Evolutionary conservation across 257 asterid species (phyloP).

Genomic region (Coffea canephora): DNA sequence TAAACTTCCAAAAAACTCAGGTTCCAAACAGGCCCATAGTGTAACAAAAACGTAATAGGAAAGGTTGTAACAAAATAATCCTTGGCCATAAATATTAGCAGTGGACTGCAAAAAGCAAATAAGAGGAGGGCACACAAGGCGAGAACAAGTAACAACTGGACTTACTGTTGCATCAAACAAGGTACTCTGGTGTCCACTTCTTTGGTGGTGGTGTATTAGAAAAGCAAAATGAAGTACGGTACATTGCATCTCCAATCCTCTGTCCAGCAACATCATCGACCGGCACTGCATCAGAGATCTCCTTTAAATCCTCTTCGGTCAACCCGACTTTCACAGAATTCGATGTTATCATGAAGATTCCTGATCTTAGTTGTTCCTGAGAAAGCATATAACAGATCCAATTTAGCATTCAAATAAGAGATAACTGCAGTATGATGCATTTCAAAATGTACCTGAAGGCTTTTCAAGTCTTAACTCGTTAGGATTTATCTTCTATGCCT

Average conservation of each 20-base stretch:
- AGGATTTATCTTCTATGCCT: too few relatives aligned
- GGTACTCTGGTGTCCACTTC: constrained; percentile 4
- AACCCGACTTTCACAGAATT: constrained; percentile 52
- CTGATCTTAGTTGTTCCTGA: constrained; percentile 61
- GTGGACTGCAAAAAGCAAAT: too few relatives aligned
- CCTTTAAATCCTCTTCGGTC: constrained; percentile 42
- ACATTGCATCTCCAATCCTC: constrained; percentile 22
- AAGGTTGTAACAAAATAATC: too few relatives aligned
- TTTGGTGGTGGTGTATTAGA: constrained; percentile 50
- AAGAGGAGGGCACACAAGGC: too few relatives aligned
- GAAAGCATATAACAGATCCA: neutral
- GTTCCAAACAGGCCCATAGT: too few relatives aligned
- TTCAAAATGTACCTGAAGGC: too few relatives aligned
- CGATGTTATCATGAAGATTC: constrained; percentile 51
- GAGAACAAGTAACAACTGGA: too few relatives aligned
- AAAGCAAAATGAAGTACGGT: constrained; percentile 32
- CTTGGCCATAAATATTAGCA: too few relatives aligned
- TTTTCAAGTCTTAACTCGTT: too few relatives aligned
- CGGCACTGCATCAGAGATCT: constrained; percentile 43
- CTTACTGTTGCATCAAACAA: neutral
- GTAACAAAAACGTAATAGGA: too few relatives aligned
- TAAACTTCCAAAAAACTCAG: too few relatives aligned
- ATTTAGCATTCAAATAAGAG: neutral
- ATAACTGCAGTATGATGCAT: too few relatives aligned
- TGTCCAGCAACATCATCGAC: neutral